Evolutionary conservation across 768 basidiomycete genomes (phyloP).

Genomic region (Amanita muscaria): DNA sequence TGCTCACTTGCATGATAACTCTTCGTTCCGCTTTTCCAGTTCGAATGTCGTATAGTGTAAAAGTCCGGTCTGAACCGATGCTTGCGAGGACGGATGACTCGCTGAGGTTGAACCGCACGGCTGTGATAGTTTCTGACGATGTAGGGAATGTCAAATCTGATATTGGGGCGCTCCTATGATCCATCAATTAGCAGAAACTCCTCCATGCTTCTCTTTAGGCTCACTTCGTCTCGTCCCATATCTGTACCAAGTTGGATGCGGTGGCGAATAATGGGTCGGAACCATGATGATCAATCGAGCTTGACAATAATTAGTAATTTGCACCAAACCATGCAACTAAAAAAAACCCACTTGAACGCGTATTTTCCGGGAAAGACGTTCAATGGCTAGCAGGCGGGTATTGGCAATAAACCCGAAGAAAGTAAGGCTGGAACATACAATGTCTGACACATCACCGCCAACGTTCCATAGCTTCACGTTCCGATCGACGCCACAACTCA

Average conservation of each 20-base stretch:
- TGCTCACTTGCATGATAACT: conserved; percentile 75
- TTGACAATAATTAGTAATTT: conserved; percentile 22
- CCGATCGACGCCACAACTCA: conserved; percentile 79
- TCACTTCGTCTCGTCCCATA: conserved; percentile 98
- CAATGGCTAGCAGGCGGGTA: conserved; percentile 41
- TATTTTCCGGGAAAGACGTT: conserved; percentile 78
- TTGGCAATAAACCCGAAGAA: conserved; percentile 1
- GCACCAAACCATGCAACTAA: neutral
- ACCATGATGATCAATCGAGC: conserved; percentile 91
- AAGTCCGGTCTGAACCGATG: conserved; percentile 90
- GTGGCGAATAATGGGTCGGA: conserved; percentile 88
- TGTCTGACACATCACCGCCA: conserved; percentile 21
- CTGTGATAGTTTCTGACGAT: conserved; percentile 80
- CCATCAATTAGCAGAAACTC: neutral
- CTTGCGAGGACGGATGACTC: conserved; percentile 94
- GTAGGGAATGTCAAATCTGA: conserved; percentile 84
- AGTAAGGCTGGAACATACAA: conserved; percentile 22
- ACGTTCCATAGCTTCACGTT: conserved; percentile 77
- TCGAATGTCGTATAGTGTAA: conserved; percentile 92
- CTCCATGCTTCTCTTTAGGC: conserved; percentile 14
- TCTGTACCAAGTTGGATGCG: conserved; percentile 85
- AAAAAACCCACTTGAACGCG: conserved; percentile 71
- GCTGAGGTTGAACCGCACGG: conserved; percentile 87
- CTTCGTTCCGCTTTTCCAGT: conserved; percentile 93
- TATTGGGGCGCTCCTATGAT: conserved; percentile 64